Base-by-base conservation (phyloP, 306 rosid species). In the Gastrolobium bilobum region DNA sequence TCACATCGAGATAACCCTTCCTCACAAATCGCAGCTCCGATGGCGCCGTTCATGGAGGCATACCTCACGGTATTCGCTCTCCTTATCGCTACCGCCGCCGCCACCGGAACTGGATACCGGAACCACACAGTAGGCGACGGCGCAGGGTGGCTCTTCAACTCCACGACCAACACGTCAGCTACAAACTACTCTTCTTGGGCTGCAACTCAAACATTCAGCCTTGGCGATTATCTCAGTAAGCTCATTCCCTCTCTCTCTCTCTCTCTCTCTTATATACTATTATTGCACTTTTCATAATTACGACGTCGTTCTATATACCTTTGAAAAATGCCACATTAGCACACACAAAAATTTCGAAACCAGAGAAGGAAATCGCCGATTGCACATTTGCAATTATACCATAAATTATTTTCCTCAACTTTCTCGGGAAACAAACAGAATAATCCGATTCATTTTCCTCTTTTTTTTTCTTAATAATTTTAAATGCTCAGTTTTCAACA, bases 161-260 rank as follows among this genome's bases (percentile, higher is more conserved):
- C 90, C 71, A 73, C 89, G 75, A 81, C 89, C 78, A 88, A 87
- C 85, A 63, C 87, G 2, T n/a, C 99, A 58, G 85, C 91, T 71
- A 30, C 95, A 2, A 91, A 92, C 75, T 94, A 92, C 91, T 73
- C 95, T 60, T 35, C 85, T 39, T 94, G 99, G 99, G 91, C 97
- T 6, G 83, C 91, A 4, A n/a, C 50, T 10, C 90, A 88, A 62
- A 86, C 86, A 56, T 94, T 94, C 90, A 82, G 81, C 68, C 97
- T 94, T 20, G 97, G 99, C 50, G 99, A 94, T 76, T 91, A 13
- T 79, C 93, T 94, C 83, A 84, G 99, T 94, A 82, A 85, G 80
- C 54, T 73, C 80, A 9, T 8, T 75, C 82, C 1, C 67, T 11
- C 3, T 34, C 57, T 30, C 0, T 47, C 2, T 5, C 13, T 2